A percentile compares a stretch with the other conserved stretches of the same genome.
Evolutionary conservation across 2,329 filamentous ascomycete species (phyloP).

Genomic region (Drechslerella coelobrocha): DNA sequence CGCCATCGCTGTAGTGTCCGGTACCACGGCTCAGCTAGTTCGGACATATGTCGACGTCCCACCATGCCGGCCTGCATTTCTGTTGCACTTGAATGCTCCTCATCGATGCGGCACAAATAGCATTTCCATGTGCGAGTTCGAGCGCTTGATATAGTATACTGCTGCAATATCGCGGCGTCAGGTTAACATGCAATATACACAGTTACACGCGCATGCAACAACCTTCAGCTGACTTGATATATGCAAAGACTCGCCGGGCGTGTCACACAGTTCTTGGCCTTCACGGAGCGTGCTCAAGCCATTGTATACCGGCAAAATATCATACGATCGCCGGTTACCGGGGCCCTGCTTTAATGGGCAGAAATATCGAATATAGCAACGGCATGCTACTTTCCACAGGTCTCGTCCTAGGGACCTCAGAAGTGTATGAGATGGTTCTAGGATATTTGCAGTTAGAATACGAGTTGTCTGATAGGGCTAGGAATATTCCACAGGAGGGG

Average conservation of each 20-base stretch:
- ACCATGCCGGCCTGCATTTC: too few relatives aligned
- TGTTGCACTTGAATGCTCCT: too few relatives aligned
- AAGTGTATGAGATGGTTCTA: conserved; percentile 65
- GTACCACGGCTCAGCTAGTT: too few relatives aligned
- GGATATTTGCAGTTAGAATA: conserved; percentile 62
- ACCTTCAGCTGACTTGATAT: background rate
- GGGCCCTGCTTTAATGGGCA: conserved; percentile 62
- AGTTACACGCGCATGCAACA: too few relatives aligned
- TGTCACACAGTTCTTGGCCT: conserved; percentile 60
- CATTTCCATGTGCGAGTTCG: too few relatives aligned
- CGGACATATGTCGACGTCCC: too few relatives aligned
- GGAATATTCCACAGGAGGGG: conserved; percentile 66
- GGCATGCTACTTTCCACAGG: conserved; percentile 63
- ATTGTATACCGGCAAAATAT: conserved; percentile 62
- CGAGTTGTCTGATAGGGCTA: conserved; percentile 64
- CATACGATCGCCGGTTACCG: conserved; percentile 62
- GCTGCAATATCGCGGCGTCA: background rate
- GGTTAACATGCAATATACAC: background rate
- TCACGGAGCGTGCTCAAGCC: conserved; percentile 61
- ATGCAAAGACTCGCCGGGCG: conserved; percentile 60
- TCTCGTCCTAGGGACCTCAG: conserved; percentile 65
- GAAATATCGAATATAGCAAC: conserved; percentile 66
- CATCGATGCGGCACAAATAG: too few relatives aligned
- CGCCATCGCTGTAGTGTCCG: too few relatives aligned
- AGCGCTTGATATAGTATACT: too few relatives aligned